A percentile compares a stretch with the other conserved stretches of the same genome.
Evolutionary conservation across 2,329 filamentous ascomycete species (phyloP).

Genomic region (Metarhizium humberi): DNA sequence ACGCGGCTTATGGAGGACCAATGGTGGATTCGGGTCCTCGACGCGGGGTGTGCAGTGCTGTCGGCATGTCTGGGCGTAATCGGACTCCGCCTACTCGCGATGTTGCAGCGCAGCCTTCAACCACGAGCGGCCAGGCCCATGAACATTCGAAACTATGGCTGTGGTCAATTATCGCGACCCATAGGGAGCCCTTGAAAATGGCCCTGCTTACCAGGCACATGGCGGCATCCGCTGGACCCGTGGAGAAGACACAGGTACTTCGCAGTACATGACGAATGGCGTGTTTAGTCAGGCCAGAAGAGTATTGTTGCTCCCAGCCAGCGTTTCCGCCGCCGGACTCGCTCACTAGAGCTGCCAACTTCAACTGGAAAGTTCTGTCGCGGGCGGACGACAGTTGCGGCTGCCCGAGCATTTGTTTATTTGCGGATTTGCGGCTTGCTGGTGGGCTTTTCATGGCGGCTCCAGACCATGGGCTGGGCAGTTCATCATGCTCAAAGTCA

Average conservation of each 20-base stretch:
- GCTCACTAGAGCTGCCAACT: too few relatives aligned
- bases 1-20: neutral
- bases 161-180: neutral
- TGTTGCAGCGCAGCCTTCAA: neutral
- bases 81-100: neutral
- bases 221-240: too few relatives aligned
- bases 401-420: neutral
- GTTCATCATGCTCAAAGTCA: neutral
- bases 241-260: too few relatives aligned
- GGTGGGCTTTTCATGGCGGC: neutral
- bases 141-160: neutral
- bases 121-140: too few relatives aligned
- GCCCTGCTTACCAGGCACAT: neutral
- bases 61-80: neutral
- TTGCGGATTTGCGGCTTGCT: neutral
- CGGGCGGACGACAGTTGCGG: too few relatives aligned
- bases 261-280: too few relatives aligned
- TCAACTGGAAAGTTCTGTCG: too few relatives aligned
- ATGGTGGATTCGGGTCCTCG: neutral
- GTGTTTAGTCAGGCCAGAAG: too few relatives aligned
- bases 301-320: too few relatives aligned
- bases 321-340: too few relatives aligned
- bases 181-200: neutral
- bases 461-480: neutral
- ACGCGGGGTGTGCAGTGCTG: neutral